Base-by-base conservation (phyloP, 1,284 basidiomycete species). In the Leccinum colubrinum region DNA sequence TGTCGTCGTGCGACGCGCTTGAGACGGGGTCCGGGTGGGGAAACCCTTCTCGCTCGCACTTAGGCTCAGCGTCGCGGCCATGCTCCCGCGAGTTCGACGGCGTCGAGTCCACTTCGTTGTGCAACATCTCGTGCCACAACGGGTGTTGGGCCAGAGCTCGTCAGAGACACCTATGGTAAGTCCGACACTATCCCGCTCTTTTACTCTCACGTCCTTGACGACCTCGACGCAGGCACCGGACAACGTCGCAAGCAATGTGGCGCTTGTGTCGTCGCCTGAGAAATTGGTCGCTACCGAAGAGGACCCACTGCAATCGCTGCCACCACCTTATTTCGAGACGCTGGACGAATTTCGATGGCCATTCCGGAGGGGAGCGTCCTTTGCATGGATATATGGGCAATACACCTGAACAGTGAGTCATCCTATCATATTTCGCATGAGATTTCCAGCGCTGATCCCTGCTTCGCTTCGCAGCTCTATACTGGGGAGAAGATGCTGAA, bases 41-140 rank as follows among this genome's bases (percentile, higher is more conserved):
- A 81, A 80, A 59, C 84, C 86, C 0, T 90, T 93, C 68, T 77
- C 75, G 15, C 64, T 91, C 54, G 69, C 75, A 11, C 83, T 86
- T 58, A 77, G 80, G 8, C 74, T 89, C 12, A 79, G 79, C 20
- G 70, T 86, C 14, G 81, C 82, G 8, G 79, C 80, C 3, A 66
- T 76, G 5, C 68, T 81, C 4, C 78, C 79, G 1, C 68, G 69
- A 7, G 73, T 71, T 43, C 73, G 70, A 52, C 68, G 74, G 25
- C 74, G 76, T 20, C 79, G 85, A 6, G 68, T 79, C 17, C 76
- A 74, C 9, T 72, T 92, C 22, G 86, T 81, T 9, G 78, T 91
- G 4, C 91, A 93, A 66, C 88, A 90, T 66, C 74, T 87, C 11
- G 79, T 80, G 50, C 77, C 79, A 17, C 77, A 76, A 46, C 77